Base-by-base conservation (phyloP, 2,329 filamentous ascomycete species). In the Pseudogymnoascus sp. region DNA sequence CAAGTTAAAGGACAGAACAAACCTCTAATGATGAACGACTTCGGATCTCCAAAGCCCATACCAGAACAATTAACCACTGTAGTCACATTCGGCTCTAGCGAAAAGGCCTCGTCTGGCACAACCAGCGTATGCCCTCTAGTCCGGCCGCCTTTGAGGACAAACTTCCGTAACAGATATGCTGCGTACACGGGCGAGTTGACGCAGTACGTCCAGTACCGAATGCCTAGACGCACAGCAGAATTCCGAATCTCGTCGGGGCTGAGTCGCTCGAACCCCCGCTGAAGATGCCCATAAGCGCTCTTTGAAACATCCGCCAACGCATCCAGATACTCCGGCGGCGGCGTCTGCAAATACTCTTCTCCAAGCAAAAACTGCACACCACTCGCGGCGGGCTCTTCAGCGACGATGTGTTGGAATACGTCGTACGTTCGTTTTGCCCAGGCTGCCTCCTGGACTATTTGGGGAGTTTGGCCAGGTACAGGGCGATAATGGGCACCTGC, bases 401-500 rank as follows among this genome's bases (percentile, higher is more conserved):
- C 37, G 0, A 75, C 76, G 4, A 78, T 69, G 6, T 64, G 65
- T 62, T 76, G 75, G 68, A 80, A 75, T 23, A 71, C 70, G 1
- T 74, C 64, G 54, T 75, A 79, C 1, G 79, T 79, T 16, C 71
- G 71, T 13, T 71, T 68, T 2, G 75, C 77, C 69, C 79, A 75
- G 13, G 67, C 39, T 28, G 73, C 71, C 69, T 80, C 77, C 6
- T 71, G 67, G 39, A 71, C 62, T 31, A 71, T 65, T 68, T 78
- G 75, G 25, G 77, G 68, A 1, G 73, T 72, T 21, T 72, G 69
- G 6, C 74, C 75, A 0, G 78, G 78, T 3, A 79, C 74, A 0
- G 79, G 79, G 1, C 79, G 76, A 66, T 78, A 80, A 69, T 81
- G 79, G 1, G 78, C 79, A 23, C 79, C 79, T 0, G 78, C 78